Evolutionary conservation across 2,329 filamentous ascomycete genomes (phyloP).

Genomic region (Alternaria brassicae): DNA sequence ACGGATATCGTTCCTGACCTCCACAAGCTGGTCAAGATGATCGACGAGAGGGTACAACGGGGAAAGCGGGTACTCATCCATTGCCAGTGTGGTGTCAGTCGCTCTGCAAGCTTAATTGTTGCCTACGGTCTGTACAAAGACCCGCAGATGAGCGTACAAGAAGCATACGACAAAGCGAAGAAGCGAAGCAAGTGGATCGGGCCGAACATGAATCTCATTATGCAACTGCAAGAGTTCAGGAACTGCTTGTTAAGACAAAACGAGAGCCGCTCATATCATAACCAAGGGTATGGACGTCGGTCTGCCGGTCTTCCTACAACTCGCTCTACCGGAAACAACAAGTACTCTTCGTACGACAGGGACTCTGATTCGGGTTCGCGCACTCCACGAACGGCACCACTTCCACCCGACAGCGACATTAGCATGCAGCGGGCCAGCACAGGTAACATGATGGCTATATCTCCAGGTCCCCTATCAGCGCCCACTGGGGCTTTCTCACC

Average conservation of each 20-base stretch:
- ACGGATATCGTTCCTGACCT: slow-evolving; percentile 83
- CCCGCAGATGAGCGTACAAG: slow-evolving; percentile 77
- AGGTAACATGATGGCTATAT: slow-evolving; percentile 52
- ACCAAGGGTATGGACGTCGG: slow-evolving; percentile 43
- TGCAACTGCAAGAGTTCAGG: slow-evolving; percentile 81
- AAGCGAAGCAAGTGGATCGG: slow-evolving; percentile 86
- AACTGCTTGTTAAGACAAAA: slow-evolving; percentile 55
- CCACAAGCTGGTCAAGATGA: slow-evolving; percentile 75
- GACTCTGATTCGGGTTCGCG: slow-evolving; percentile 41
- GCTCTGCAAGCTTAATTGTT: slow-evolving; percentile 85
- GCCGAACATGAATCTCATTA: slow-evolving; percentile 91
- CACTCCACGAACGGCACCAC: slow-evolving; percentile 48
- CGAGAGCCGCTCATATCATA: slow-evolving; percentile 41
- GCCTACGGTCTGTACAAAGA: slow-evolving; percentile 84
- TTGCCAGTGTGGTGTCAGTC: slow-evolving; percentile 85
- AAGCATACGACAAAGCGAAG: slow-evolving; percentile 83
- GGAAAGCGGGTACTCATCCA: slow-evolving; percentile 83
- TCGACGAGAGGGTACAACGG: slow-evolving; percentile 73
- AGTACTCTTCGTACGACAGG: slow-evolving; percentile 45
- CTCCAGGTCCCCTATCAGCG: slow-evolving; percentile 52
- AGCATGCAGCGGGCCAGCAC: slow-evolving; percentile 53
- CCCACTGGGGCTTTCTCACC: slow-evolving; percentile 48
- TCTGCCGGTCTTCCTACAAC: slow-evolving; percentile 41
- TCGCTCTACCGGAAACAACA: slow-evolving; percentile 34
- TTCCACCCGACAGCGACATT: slow-evolving; percentile 58